phyloP scores from a whole-genome alignment of 345 rosid species.

The Citrus hindsii region DNA sequence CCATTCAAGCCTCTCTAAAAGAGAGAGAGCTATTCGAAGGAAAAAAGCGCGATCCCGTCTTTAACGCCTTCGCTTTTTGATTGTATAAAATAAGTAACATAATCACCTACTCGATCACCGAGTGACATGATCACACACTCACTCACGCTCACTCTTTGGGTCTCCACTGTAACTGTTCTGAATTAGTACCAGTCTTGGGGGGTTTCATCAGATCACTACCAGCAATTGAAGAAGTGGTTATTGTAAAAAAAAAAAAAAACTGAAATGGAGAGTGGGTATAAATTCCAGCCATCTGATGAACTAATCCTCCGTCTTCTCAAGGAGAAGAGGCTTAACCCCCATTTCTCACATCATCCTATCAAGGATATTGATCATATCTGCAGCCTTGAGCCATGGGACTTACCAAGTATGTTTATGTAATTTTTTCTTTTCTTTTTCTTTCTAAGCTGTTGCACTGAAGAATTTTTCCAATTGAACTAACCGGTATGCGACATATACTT shows the following conservation, averaged over 20 bases:
- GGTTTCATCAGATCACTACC: conserved; percentile 17
- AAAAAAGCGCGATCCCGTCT: too few species aligned
- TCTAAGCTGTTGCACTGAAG: too few species aligned
- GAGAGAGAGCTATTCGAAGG: too few species aligned
- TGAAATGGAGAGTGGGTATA: conserved; percentile 7
- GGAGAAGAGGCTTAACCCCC: conserved; percentile 9
- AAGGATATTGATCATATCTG: conserved; percentile 7
- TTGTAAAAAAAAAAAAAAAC: too few species aligned
- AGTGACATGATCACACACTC: background rate
- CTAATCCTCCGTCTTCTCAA: conserved; percentile 9
- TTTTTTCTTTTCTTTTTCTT: too few species aligned
- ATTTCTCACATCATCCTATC: background rate
- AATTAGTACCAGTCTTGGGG: background rate
- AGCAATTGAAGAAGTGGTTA: background rate
- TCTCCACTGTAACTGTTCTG: background rate
- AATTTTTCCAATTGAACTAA: background rate
- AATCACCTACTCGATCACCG: background rate
- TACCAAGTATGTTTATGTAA: conserved; percentile 29
- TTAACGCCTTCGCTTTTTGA: too few species aligned
- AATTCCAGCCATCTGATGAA: conserved; percentile 24
- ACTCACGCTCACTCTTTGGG: too few species aligned
- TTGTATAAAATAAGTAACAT: background rate
- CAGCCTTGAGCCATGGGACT: conserved; percentile 19
- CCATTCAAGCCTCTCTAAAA: too few species aligned
- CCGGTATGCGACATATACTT: background rate